Percentiles rank a stretch among this genome's conserved stretches.
These are phyloP conservation scores for Raffaelea ambrosiae DNA, from an alignment of 2,329 filamentous ascomycete species.

Conservation along the genomic window DNA sequence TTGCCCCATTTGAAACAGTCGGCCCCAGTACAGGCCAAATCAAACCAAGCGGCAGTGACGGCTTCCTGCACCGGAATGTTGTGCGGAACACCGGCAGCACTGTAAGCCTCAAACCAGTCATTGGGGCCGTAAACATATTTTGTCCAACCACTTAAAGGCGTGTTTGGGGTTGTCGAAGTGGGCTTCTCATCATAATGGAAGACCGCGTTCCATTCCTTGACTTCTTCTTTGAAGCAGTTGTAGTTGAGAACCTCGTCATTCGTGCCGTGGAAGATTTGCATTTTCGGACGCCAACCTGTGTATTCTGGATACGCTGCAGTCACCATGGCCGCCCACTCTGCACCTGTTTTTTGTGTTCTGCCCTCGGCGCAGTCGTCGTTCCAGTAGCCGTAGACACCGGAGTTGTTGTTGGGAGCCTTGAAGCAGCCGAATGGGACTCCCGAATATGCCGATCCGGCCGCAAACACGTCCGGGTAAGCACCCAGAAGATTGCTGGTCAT, in stretches of 20 bases:
- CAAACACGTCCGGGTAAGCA: constrained; percentile 44
- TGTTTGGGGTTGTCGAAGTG: constrained; percentile 19
- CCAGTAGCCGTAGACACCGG: constrained; percentile 32
- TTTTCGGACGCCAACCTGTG: constrained; percentile 39
- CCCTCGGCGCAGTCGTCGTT: constrained; percentile 43
- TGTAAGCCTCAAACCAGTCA: constrained; percentile 31
- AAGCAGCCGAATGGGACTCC: constrained; percentile 41
- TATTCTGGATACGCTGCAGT: constrained; percentile 40
- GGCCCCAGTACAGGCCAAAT: constrained; percentile 21
- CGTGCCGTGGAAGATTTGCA: constrained; percentile 51
- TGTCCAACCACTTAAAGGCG: constrained; percentile 27
- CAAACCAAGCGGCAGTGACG: constrained; percentile 27
- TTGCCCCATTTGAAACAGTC: constrained; percentile 29
- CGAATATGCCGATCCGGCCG: constrained; percentile 37
- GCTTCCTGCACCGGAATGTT: constrained; percentile 29
- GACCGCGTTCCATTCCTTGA: constrained; percentile 43
- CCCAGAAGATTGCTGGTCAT: constrained; percentile 46
- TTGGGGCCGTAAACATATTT: constrained; percentile 24
- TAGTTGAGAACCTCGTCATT: constrained; percentile 41
- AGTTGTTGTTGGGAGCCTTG: constrained; percentile 20
- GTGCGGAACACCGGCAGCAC: constrained; percentile 27
- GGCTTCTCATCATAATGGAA: constrained; percentile 23
- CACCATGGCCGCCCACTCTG: constrained; percentile 26
- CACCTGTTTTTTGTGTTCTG: constrained; percentile 25
- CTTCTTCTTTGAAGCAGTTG: constrained; percentile 43